These are phyloP conservation scores for Isochrysis galbana DNA, from an alignment of 78 protist species.

Conservation along the genomic window DNA sequence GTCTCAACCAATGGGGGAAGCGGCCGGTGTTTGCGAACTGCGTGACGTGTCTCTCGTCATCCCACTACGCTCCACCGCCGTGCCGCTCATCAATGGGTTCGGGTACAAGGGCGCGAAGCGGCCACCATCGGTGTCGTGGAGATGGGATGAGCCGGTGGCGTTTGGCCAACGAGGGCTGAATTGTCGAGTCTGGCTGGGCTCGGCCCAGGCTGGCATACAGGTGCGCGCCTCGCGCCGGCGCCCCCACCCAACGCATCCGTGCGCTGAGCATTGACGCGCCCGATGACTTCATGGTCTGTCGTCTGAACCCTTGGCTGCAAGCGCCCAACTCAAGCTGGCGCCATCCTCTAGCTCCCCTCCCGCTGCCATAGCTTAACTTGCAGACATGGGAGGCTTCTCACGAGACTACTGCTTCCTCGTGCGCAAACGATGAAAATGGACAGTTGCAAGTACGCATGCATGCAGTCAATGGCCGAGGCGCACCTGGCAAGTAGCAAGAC, in stretches of 20 bases:
- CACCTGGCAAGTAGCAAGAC: too few relatives aligned
- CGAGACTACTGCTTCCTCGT: background rate
- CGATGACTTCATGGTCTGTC: too few relatives aligned
- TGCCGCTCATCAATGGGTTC: slow-evolving; percentile 11
- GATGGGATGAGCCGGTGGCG: background rate
- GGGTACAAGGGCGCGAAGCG: background rate
- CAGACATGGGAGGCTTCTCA: background rate
- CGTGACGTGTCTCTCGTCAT: background rate
- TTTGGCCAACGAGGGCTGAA: background rate
- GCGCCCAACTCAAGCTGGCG: too few relatives aligned
- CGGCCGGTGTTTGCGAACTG: too few relatives aligned
- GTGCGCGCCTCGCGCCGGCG: too few relatives aligned
- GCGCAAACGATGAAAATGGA: background rate
- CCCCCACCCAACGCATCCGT: too few relatives aligned
- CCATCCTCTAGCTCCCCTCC: too few relatives aligned
- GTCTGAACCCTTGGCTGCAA: too few relatives aligned
- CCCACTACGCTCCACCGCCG: background rate
- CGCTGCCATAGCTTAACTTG: background rate
- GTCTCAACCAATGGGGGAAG: too few relatives aligned
- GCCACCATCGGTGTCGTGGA: background rate
- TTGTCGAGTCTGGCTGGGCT: background rate
- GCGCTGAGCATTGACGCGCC: too few relatives aligned
- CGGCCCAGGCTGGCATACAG: background rate
- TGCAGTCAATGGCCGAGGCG: too few relatives aligned
- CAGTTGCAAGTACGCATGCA: too few relatives aligned